phyloP scores from a whole-genome alignment of 345 rosid genomes.

The Citrus reticulata region DNA sequence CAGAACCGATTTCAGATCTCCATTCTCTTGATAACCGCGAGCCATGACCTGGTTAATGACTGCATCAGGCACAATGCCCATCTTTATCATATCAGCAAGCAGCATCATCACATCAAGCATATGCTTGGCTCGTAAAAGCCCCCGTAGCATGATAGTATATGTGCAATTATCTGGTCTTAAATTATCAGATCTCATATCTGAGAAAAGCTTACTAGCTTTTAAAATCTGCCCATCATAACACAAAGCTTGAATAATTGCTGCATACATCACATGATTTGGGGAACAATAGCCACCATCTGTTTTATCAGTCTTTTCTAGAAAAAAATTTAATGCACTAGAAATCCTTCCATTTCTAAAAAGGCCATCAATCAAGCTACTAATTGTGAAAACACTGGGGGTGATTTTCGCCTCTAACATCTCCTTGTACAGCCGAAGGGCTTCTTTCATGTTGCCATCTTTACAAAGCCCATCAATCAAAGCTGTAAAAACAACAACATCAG shows the following conservation, averaged over 20 bases:
- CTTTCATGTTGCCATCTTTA: constrained; percentile 51
- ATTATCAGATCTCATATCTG: constrained; percentile 48
- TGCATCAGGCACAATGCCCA: constrained; percentile 47
- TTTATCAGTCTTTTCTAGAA: constrained; percentile 33
- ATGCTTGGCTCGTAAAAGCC: constrained; percentile 45
- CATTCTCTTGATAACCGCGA: constrained; percentile 41
- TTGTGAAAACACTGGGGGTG: constrained; percentile 51
- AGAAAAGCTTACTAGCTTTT: constrained; percentile 51
- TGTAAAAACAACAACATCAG: constrained; percentile 61
- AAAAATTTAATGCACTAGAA: constrained; percentile 38
- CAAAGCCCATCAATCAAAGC: constrained; percentile 63
- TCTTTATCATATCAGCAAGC: constrained; percentile 68
- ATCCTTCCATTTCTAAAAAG: constrained; percentile 53
- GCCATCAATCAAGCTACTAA: constrained; percentile 60
- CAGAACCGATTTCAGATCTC: constrained; percentile 35
- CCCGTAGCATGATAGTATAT: constrained; percentile 34
- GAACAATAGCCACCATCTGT: constrained; percentile 24
- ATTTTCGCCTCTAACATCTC: constrained; percentile 52
- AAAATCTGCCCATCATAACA: constrained; percentile 50
- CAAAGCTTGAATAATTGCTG: constrained; percentile 54
- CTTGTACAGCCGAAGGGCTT: constrained; percentile 44
- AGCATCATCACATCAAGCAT: constrained; percentile 50
- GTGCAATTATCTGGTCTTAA: constrained; percentile 37
- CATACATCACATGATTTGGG: constrained; percentile 33
- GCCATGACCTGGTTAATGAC: constrained; percentile 28